Evolutionary conservation across 1,139 yeast genomes (phyloP), one percentile per base, ranked within the genome.

Genomic region (Scheffersomyces segobiensis): DNA sequence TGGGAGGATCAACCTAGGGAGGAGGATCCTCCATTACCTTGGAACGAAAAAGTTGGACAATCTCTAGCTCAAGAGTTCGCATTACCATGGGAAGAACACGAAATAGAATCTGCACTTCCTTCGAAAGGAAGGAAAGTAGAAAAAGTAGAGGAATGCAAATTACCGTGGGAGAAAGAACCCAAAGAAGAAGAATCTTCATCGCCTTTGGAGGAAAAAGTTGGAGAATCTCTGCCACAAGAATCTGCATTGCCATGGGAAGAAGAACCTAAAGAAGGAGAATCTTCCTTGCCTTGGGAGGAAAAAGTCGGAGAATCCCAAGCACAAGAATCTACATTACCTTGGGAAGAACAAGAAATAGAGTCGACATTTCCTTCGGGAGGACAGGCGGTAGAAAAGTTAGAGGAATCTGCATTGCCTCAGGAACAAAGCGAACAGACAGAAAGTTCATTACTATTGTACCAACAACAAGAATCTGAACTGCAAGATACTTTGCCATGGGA

Each of bases 401-500:
- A 32, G 42, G 17, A 10, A 5, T 12, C 42, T 32, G 3, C 42
- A 32, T 12, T 32, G 42, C 3, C 42, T 32, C 5, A 3, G 42
- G 42, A 32, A 32, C 17, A 32, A 32, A 32, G 3, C 8, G 42
- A 32, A 7, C 42, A 2, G 17, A 32, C 42, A 32, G 42, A 32
- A 32, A 10, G 5, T 10, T 14, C 42, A 12, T 32, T 32, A 17
- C 42, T 17, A 8, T 32, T 7, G 42, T 1, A 32, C 17, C 42
- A 32, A 32, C 42, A 32, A 2, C 42, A 32, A 7, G 17, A 32
- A 32, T 4, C 2, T 7, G 17, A 32, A 7, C 17, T 10, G 12
- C 42, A 32, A 7, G 42, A 32, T 7, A 32, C 4, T 32, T 39
- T 50, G 7, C 58, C 61, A 39, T 59, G 60, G 61, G 61, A 57